Evolutionary conservation across 805 yeast species (phyloP).

Genomic region (Sugiyamaella floridensis): DNA sequence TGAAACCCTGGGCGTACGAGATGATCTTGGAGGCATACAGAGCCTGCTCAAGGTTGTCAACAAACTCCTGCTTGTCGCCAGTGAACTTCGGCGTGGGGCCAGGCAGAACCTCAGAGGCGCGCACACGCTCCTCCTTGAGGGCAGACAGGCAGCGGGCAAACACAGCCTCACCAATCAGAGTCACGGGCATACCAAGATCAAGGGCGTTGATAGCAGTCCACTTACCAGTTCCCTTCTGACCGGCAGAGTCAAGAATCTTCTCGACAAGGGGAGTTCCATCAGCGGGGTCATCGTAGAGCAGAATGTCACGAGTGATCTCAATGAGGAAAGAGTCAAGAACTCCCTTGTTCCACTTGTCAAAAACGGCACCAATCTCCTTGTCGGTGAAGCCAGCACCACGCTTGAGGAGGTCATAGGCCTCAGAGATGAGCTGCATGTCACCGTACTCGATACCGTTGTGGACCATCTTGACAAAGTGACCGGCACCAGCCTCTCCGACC

Average conservation of each 20-base stretch:
- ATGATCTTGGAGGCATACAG: conserved; percentile 96
- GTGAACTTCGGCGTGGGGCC: conserved; percentile 72
- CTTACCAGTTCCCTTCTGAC: conserved; percentile 99
- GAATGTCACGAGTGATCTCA: conserved; percentile 93
- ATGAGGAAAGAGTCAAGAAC: conserved; percentile 94
- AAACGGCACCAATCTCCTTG: conserved; percentile 90
- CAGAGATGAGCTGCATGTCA: conserved; percentile 98
- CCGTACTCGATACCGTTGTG: conserved; percentile 99
- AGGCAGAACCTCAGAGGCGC: conserved; percentile 68
- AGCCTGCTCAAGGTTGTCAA: conserved; percentile 95
- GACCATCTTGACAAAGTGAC: conserved; percentile 99
- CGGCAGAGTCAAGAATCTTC: conserved; percentile 94
- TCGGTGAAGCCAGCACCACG: conserved; percentile 85
- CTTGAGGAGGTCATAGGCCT: conserved; percentile 94
- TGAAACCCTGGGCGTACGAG: conserved; percentile 98
- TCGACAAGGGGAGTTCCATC: conserved; percentile 93
- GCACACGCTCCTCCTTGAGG: conserved; percentile 80
- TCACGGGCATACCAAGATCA: conserved; percentile 97
- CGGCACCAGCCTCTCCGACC: conserved; percentile 99
- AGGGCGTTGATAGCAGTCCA: conserved; percentile 99
- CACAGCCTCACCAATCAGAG: conserved; percentile 97
- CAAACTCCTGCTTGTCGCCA: conserved; percentile 73
- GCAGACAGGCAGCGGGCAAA: conserved; percentile 95
- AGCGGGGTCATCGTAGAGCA: conserved; percentile 70
- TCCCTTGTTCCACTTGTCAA: conserved; percentile 92